These are phyloP conservation scores for Fimicolochytrium jonesii DNA, from an alignment of 192 early-diverging fungal species.

Conservation along the genomic window DNA sequence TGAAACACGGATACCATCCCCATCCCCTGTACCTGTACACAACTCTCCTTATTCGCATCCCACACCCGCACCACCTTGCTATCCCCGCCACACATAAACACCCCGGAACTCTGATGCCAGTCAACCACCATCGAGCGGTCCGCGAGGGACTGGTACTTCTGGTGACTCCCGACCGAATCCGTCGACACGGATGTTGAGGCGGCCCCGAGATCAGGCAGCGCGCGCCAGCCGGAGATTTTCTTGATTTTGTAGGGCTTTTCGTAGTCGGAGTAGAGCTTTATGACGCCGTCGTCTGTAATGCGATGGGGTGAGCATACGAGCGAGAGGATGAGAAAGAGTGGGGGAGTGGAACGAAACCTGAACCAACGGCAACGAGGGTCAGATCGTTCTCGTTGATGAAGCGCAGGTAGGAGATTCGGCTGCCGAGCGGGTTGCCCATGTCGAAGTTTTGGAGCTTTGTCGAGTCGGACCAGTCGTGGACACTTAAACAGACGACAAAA, in stretches of 20 bases:
- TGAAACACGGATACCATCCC: background rate
- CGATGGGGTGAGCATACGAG: background rate
- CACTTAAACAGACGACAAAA: too few relatives aligned
- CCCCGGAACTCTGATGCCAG: constrained; percentile 75
- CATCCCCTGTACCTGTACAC: constrained; percentile 48
- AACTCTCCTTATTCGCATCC: constrained; percentile 75
- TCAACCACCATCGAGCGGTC: constrained; percentile 67
- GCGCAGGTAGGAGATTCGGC: constrained; percentile 69
- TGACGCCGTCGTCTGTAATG: constrained; percentile 66
- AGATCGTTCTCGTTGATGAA: constrained; percentile 91
- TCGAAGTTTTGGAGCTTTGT: constrained; percentile 58
- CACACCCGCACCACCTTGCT: constrained; percentile 64
- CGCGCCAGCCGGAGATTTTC: constrained; percentile 72
- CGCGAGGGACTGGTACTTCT: too few relatives aligned
- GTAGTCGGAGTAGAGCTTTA: constrained; percentile 73
- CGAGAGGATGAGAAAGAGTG: background rate
- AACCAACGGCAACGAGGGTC: constrained; percentile 77
- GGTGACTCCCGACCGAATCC: too few relatives aligned
- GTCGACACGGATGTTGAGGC: too few relatives aligned
- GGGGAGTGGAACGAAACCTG: constrained; percentile 16
- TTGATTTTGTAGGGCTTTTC: constrained; percentile 52
- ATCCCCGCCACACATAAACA: constrained; percentile 65
- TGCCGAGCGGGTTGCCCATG: constrained; percentile 65
- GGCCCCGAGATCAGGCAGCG: constrained; percentile 69
- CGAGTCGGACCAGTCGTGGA: constrained; percentile 71